These are phyloP conservation scores for Isabelozyma pseudorhagii DNA, from an alignment of 805 yeast genomes.

Conservation along the genomic window DNA sequence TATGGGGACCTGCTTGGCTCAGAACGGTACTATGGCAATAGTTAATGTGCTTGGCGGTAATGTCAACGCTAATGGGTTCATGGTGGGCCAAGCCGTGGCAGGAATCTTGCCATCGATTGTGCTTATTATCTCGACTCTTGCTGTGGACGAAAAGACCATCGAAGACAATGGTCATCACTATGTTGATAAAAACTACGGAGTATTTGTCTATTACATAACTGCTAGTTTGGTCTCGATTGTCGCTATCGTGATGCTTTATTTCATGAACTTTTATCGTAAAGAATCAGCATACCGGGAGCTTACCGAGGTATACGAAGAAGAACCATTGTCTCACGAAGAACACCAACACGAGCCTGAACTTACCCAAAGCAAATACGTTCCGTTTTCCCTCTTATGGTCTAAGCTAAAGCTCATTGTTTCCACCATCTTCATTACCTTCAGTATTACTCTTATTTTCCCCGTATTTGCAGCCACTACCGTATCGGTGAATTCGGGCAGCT, in stretches of 20 bases:
- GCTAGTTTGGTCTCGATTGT: constrained; percentile 46
- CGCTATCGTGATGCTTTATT: constrained; percentile 38
- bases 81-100: constrained; percentile 94
- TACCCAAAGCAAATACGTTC: constrained; percentile 41
- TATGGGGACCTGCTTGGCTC: constrained; percentile 76
- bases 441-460: constrained; percentile 77
- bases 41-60: constrained; percentile 71
- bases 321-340: background rate
- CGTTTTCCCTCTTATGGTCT: constrained; percentile 57
- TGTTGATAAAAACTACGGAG: constrained; percentile 37
- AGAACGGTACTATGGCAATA: constrained; percentile 86
- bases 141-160: constrained; percentile 28
- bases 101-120: constrained; percentile 88
- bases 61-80: constrained; percentile 79
- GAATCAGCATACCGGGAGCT: constrained; percentile 19
- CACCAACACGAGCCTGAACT: constrained; percentile 5
- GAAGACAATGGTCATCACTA: constrained; percentile 11
- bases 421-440: constrained; percentile 71
- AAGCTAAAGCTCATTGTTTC: constrained; percentile 62
- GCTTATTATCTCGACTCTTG: constrained; percentile 51
- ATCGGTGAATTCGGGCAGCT: constrained; percentile 39
- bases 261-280: constrained; percentile 26
- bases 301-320: constrained; percentile 9
- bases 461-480: constrained; percentile 78
- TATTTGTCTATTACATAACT: constrained; percentile 46